Conservation (phyloP, 2,329 filamentous ascomycete genomes). For the Rhinocladiella similis region DNA sequence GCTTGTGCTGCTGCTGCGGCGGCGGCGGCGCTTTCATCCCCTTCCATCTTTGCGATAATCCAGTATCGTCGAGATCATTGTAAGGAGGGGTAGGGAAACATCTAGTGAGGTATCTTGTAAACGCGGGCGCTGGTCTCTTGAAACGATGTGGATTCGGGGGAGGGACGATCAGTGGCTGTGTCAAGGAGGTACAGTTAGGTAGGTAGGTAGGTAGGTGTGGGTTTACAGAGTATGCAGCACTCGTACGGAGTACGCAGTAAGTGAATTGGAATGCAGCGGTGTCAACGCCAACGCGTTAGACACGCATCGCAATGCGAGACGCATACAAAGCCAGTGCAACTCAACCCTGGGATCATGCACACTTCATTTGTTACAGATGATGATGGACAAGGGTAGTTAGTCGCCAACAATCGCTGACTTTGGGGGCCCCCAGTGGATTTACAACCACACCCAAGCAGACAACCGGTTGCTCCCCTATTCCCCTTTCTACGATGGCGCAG, state of each 20-base stretch:
- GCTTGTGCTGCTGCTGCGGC: conserved; percentile 4
- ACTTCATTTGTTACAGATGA: background rate
- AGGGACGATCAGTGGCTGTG: too few species aligned
- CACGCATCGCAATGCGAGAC: background rate
- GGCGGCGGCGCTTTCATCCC: conserved; percentile 19
- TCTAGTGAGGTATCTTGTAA: background rate
- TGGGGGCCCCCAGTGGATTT: too few species aligned
- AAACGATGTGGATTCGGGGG: too few species aligned
- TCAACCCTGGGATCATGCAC: too few species aligned
- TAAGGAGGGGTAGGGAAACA: conserved; percentile 1
- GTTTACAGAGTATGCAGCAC: too few species aligned
- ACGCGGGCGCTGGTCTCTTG: background rate
- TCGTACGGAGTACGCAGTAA: too few species aligned
- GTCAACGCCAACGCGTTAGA: background rate
- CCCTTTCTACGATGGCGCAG: background rate
- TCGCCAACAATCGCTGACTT: too few species aligned
- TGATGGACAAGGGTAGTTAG: background rate
- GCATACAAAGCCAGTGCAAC: background rate
- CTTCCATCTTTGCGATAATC: conserved; percentile 22
- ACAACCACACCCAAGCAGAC: background rate
- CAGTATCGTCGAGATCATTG: conserved; percentile 11
- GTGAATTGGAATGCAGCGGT: conserved; percentile 7
- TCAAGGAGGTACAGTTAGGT: too few species aligned
- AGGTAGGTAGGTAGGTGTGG: too few species aligned
- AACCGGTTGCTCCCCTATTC: background rate